Conservation (phyloP, 202 grass and related monocot genomes). For the Carex arenaria region DNA sequence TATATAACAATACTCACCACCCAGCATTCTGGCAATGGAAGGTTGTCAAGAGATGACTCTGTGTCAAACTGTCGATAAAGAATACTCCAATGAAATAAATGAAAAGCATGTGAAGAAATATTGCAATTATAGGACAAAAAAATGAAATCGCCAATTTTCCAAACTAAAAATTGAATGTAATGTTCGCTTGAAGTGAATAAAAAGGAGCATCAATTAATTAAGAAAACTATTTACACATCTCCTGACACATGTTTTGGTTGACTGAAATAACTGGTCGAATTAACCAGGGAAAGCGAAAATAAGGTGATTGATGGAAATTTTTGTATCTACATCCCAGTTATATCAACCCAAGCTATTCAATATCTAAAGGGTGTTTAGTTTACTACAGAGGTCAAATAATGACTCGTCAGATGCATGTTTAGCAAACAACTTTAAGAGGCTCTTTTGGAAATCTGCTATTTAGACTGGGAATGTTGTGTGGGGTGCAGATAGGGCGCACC, state of each 20-base stretch:
- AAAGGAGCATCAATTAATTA: neutral
- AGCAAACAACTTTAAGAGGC: neutral
- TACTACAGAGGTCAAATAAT: neutral
- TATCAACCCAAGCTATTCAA: neutral
- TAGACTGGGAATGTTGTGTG: neutral
- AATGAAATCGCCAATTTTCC: neutral
- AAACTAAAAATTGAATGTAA: neutral
- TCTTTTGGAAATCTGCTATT: neutral
- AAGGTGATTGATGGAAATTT: neutral
- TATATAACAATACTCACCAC: slow-evolving; percentile 58
- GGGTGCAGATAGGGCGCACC: slow-evolving; percentile 28
- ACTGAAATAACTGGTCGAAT: neutral
- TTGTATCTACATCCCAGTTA: neutral
- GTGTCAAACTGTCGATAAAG: slow-evolving; percentile 55
- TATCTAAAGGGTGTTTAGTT: neutral
- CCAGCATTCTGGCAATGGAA: slow-evolving; percentile 89
- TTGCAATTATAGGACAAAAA: neutral
- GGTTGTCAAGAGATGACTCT: slow-evolving; percentile 55
- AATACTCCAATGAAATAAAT: neutral
- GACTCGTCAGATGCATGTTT: neutral
- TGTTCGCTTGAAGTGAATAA: neutral
- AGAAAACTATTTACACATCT: neutral
- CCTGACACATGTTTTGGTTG: neutral
- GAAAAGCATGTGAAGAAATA: neutral
- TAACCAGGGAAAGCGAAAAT: neutral